Conservation (phyloP, 108 stramenopile species). For the Nitzschia sp. region DNA sequence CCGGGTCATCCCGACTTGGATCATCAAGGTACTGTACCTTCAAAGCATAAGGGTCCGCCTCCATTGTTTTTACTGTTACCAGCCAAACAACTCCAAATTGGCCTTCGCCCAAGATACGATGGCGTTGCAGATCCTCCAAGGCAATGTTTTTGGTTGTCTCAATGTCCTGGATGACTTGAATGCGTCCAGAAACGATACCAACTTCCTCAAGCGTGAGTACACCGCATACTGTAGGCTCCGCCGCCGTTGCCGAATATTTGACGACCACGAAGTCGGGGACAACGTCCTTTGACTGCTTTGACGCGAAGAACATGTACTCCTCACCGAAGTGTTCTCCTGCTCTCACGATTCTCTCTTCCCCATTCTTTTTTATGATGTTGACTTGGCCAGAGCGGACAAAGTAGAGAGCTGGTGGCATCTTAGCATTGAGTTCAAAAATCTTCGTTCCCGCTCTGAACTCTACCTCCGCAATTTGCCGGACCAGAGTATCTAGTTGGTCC, state of each 20-base stretch:
- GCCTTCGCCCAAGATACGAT: conserved; percentile 78
- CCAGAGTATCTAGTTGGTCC: conserved; percentile 43
- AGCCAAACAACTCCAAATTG: conserved; percentile 84
- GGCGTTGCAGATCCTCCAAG: conserved; percentile 53
- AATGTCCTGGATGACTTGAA: conserved; percentile 6
- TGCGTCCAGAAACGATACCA: conserved; percentile 8
- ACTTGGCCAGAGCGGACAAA: conserved; percentile 61
- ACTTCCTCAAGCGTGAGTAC: conserved; percentile 51
- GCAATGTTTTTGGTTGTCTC: conserved; percentile 27
- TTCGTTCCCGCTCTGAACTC: conserved; percentile 57
- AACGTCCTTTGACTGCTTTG: conserved; percentile 9
- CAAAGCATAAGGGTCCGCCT: conserved; percentile 64
- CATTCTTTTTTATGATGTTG: conserved; percentile 35
- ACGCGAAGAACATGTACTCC: conserved; percentile 32
- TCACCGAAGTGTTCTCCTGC: conserved; percentile 56
- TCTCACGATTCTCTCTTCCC: conserved; percentile 31
- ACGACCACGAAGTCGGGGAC: conserved; percentile 22
- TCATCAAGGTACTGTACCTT: conserved; percentile 88
- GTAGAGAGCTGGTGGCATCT: conserved; percentile 49
- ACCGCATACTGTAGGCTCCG: conserved; percentile 62
- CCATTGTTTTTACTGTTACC: conserved; percentile 9
- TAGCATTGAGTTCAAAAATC: conserved; percentile 78
- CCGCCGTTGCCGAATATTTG: conserved; percentile 47
- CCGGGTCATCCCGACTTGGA: conserved; percentile 85
- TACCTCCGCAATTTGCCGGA: conserved; percentile 42